phyloP scores from a whole-genome alignment of 805 yeast species.

The Dipodascopsis tothii region DNA sequence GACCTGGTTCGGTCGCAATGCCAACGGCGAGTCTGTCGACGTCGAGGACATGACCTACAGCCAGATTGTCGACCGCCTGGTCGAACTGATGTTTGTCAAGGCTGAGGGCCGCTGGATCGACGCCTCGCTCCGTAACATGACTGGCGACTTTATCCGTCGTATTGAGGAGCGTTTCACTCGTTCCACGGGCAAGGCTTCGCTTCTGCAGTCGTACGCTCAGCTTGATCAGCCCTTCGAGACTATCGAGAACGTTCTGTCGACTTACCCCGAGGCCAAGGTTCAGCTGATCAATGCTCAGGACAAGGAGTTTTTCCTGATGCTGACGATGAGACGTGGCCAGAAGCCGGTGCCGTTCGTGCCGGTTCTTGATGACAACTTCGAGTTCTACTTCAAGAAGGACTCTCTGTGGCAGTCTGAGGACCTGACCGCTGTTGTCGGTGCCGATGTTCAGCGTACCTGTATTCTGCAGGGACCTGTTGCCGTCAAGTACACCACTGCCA shows the following conservation, averaged over 20 bases:
- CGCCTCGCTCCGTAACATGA: conserved; percentile 70
- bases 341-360: conserved; percentile 99
- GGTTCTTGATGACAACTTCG: conserved; percentile 85
- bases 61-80: conserved; percentile 78
- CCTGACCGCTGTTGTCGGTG: conserved; percentile 88
- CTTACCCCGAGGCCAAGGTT: conserved; percentile 64
- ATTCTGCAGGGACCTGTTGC: conserved; percentile 98
- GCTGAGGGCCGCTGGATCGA: conserved; percentile 85
- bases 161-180: conserved; percentile 90
- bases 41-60: conserved; percentile 91
- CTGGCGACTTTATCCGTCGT: conserved; percentile 82
- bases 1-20: conserved; percentile 89
- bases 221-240: conserved; percentile 60
- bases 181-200: conserved; percentile 42
- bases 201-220: conserved; percentile 65
- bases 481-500: conserved; percentile 78
- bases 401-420: conserved; percentile 98
- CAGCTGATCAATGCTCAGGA: conserved; percentile 94
- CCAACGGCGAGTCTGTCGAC: conserved; percentile 72
- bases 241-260: conserved; percentile 51
- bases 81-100: conserved; percentile 80
- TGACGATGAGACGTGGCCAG: conserved; percentile 75
- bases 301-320: conserved; percentile 80
- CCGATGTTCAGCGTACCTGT: conserved; percentile 98
- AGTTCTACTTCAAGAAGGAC: conserved; percentile 95